phyloP scores from a whole-genome alignment of 306 rosid genomes.

The Rosa lucieae region DNA sequence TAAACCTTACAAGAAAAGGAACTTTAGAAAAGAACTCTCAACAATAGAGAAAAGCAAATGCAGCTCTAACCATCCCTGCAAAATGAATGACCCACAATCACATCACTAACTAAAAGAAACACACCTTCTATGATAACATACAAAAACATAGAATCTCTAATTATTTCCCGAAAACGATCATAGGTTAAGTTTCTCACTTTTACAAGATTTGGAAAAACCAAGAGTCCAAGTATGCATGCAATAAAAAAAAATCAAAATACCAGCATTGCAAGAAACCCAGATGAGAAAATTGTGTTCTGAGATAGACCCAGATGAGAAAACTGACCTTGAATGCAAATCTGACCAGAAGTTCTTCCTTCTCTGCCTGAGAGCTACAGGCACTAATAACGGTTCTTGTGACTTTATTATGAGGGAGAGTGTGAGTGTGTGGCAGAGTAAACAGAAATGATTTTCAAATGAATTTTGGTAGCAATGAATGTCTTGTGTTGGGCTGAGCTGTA shows the following conservation, averaged over 20 bases:
- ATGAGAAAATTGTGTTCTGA: conserved; percentile 7
- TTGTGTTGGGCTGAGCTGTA: conserved; percentile 1
- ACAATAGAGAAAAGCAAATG: conserved; percentile 16
- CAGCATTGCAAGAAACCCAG: conserved; percentile 12
- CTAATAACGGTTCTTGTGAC: neutral
- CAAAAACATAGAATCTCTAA: conserved; percentile 12
- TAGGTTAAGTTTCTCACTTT: conserved; percentile 4
- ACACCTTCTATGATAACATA: neutral
- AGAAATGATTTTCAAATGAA: neutral
- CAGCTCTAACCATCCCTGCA: conserved; percentile 31
- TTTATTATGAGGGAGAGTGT: neutral
- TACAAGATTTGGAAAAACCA: neutral
- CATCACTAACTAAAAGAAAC: conserved; percentile 9
- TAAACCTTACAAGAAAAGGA: neutral
- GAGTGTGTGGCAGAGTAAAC: neutral
- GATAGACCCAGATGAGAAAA: conserved; percentile 6
- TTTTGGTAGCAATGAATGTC: neutral
- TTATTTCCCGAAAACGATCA: conserved; percentile 3
- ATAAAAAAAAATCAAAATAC: neutral
- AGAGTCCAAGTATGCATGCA: neutral
- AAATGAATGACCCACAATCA: conserved; percentile 25
- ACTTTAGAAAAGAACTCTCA: neutral
- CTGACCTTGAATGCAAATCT: conserved; percentile 27
- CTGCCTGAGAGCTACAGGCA: neutral
- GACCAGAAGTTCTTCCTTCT: neutral